Conservation (phyloP, 345 rosid species). For the Brassica cretica region DNA sequence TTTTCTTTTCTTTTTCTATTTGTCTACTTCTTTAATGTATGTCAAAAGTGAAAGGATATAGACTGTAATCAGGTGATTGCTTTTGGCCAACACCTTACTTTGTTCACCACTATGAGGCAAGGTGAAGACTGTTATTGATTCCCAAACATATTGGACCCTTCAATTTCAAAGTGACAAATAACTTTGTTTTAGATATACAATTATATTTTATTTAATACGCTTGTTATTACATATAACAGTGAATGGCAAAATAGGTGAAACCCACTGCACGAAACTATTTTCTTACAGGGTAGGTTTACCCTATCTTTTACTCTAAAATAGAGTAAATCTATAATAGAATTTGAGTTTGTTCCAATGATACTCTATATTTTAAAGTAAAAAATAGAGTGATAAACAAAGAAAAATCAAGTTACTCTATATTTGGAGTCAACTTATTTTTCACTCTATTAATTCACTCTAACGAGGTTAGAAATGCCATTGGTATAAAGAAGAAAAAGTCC, state of each 20-base stretch:
- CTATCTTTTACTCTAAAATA: no score
- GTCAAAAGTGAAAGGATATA: conserved; percentile 33
- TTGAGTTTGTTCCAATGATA: no score
- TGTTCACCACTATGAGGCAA: conserved; percentile 41
- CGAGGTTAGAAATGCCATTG: background rate
- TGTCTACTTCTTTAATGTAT: conserved; percentile 28
- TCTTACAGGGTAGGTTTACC: background rate
- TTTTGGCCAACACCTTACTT: conserved; percentile 40
- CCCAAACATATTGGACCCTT: conserved; percentile 43
- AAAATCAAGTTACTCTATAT: no score
- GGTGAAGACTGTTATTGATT: conserved; percentile 39
- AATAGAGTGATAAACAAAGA: no score
- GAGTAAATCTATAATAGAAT: no score
- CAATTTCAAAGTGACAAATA: conserved; percentile 25
- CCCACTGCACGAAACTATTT: conserved; percentile 22
- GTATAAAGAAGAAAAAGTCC: background rate
- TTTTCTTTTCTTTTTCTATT: background rate
- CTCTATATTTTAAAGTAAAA: no score
- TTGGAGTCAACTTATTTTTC: no score
- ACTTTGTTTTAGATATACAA: background rate
- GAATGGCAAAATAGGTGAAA: conserved; percentile 23
- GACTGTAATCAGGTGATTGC: conserved; percentile 38
- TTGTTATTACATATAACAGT: conserved; percentile 17
- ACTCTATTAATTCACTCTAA: no score
- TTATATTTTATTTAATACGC: background rate